Conservation (phyloP, 306 rosid genomes). For the Fragaria iinumae region DNA sequence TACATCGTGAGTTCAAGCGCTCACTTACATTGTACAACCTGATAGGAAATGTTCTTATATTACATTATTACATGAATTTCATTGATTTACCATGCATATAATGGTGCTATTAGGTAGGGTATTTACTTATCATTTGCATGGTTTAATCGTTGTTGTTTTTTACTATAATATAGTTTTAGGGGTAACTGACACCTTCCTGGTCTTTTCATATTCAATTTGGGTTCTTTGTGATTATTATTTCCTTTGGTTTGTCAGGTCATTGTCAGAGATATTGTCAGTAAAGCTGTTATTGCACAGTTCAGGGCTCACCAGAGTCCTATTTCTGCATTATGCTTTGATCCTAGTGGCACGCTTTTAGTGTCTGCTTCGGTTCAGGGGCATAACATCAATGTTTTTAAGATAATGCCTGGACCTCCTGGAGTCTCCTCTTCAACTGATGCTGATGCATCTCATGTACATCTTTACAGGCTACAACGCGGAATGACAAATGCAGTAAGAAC, state of each 20-base stretch:
- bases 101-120: conserved; percentile 2
- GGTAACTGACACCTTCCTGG: background rate
- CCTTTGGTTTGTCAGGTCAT: conserved; percentile 60
- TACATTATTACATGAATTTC: background rate
- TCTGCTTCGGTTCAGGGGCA: conserved; percentile 95
- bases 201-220: conserved; percentile 8
- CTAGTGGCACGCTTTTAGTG: conserved; percentile 87
- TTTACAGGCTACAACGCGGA: conserved; percentile 92
- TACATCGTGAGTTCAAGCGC: background rate
- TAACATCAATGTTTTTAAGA: conserved; percentile 84
- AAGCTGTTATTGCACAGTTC: conserved; percentile 74
- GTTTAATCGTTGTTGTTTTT: conserved; percentile 15
- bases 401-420: conserved; percentile 54
- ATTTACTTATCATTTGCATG: background rate
- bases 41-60: background rate
- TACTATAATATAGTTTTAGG: background rate
- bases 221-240: conserved; percentile 18
- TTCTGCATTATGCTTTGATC: conserved; percentile 91
- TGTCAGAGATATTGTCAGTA: conserved; percentile 77
- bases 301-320: conserved; percentile 92
- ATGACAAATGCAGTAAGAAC: conserved; percentile 84
- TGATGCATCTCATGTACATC: conserved; percentile 58
- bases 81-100: background rate
- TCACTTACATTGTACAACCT: background rate
- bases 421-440: conserved; percentile 44